Percentiles rank a stretch among this genome's conserved stretches.
These are phyloP conservation scores for Eutypella sp. DNA, from an alignment of 2,329 filamentous ascomycete genomes.

Conservation along the genomic window DNA sequence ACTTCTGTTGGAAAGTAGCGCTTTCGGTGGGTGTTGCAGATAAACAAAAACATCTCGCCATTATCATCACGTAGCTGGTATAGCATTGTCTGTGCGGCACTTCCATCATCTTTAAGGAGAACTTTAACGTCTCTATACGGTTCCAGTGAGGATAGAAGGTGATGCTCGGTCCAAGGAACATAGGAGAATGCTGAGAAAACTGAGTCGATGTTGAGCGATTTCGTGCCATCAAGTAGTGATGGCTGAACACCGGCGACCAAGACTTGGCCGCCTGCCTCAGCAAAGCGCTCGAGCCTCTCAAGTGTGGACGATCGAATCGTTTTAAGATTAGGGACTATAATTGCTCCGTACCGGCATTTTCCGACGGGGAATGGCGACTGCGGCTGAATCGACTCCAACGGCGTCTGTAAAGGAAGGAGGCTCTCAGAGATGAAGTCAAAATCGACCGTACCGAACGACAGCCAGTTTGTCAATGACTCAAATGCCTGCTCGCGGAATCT, in stretches of 20 bases:
- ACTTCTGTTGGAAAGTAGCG: background rate
- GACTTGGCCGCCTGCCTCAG: background rate
- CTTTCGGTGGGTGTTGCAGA: background rate
- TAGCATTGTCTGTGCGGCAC: background rate
- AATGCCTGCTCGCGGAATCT: background rate
- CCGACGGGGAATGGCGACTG: background rate
- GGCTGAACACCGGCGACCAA: background rate
- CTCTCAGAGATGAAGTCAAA: background rate
- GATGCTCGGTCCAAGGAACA: background rate
- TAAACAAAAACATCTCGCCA: background rate
- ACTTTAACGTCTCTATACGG: background rate
- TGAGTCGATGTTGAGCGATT: background rate
- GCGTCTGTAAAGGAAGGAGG: background rate
- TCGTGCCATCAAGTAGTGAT: background rate
- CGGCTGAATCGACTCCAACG: background rate
- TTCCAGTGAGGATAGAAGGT: background rate
- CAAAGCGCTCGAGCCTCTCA: background rate
- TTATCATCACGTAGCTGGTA: background rate
- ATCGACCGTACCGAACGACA: background rate
- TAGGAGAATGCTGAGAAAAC: background rate
- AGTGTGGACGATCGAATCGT: background rate
- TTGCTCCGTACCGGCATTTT: background rate
- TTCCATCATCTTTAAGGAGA: background rate
- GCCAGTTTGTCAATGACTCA: background rate
- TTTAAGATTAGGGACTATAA: background rate